Evolutionary conservation across 306 rosid genomes (phyloP), one percentile per base, ranked within the genome.

Genomic region (Rosa lucieae): DNA sequence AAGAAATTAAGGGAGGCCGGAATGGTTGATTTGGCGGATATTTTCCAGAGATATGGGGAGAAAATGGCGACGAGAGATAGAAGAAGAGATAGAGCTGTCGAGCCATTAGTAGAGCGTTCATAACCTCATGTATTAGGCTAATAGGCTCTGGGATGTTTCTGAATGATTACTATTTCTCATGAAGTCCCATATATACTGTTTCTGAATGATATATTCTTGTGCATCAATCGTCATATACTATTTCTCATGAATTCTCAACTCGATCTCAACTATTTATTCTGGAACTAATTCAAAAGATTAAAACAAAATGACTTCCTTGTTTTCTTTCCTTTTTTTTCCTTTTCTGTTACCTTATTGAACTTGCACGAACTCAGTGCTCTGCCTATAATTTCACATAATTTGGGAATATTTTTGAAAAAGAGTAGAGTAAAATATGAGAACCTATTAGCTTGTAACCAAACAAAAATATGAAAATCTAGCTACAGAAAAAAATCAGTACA

Each of bases 61-160:
- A 94, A 86, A 78, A 91, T 94, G 98, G 83, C 98, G 29, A 92
- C 91, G 10, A 84, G 94, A 72, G 97, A 88, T 39, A 79, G 92
- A 78, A 91, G 97, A 73, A 79, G 89, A 84, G 56, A 82, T 75
- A 83, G 84, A 82, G 69, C 51, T 47, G 8, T 53, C 0, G 46
- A 72, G 42, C 23, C 67, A n/a, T 49, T 37, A 39, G 17, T 58
- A n/a, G 56, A 23, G 59, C 20, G 32, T 62, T 10, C 21, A 62
- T 62, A 46, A 26, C 59, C 46, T 62, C 6, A 58, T 58, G 13
- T 58, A 8, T 58, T 58, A 18, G 61, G 23, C 63, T 58, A 8
- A n/a, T 58, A 18, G 61, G 23, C 35, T 21, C 32, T n/a, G 23
- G 3, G 2, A 51, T 15, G 56, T 51, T 51, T 51, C 56, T 51